These are phyloP conservation scores for Jamesozyma hellenica DNA, from an alignment of 805 yeast species.

Conservation along the genomic window DNA sequence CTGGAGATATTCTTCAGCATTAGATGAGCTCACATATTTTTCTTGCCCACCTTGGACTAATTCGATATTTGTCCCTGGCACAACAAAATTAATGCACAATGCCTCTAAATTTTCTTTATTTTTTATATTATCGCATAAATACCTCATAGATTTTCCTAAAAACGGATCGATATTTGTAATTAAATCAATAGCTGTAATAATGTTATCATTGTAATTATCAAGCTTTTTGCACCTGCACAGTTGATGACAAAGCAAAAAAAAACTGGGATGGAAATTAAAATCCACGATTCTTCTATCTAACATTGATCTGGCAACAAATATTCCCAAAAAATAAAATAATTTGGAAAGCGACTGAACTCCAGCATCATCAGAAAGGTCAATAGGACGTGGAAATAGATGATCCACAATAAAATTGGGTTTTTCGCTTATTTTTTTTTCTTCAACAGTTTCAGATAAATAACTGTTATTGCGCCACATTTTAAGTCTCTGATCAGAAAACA, in stretches of 20 bases:
- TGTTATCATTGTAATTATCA: constrained; percentile 2
- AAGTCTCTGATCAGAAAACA: constrained; percentile 48
- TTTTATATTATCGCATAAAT: constrained; percentile 37
- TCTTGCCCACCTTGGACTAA: constrained; percentile 48
- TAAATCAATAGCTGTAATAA: constrained; percentile 25
- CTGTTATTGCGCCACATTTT: constrained; percentile 58
- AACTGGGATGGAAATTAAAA: constrained; percentile 60
- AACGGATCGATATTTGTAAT: constrained; percentile 46
- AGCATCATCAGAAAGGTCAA: constrained; percentile 27
- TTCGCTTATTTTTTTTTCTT: constrained; percentile 14
- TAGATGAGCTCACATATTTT: constrained; percentile 38
- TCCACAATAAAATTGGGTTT: constrained; percentile 32
- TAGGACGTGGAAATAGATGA: constrained; percentile 63
- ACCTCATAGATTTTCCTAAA: constrained; percentile 48
- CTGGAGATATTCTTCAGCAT: constrained; percentile 48
- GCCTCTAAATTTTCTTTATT: constrained; percentile 29
- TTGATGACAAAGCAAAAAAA: constrained; percentile 49
- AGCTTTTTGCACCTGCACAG: constrained; percentile 7
- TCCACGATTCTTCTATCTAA: constrained; percentile 84
- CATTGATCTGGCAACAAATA: constrained; percentile 76
- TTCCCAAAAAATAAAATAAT: constrained; percentile 62
- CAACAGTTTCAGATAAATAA: constrained; percentile 7
- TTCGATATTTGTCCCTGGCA: constrained; percentile 68
- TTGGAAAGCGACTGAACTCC: constrained; percentile 18
- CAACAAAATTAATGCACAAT: constrained; percentile 51